These are phyloP conservation scores for Suhomyces taliae DNA, from an alignment of 1,139 yeast species.

Conservation along the genomic window DNA sequence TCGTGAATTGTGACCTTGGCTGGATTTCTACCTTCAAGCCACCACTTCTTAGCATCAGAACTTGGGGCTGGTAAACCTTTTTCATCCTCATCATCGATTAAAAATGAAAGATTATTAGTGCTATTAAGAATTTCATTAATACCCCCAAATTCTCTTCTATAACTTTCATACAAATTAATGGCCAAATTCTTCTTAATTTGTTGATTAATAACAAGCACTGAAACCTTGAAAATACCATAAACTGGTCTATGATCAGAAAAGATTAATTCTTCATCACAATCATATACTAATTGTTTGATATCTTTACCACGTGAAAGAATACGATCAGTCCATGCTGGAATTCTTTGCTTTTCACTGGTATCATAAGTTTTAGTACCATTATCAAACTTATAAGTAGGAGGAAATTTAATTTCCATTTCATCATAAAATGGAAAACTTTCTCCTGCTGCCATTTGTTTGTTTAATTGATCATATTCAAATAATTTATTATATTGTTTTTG, in stretches of 20 bases:
- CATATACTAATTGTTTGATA: conserved; percentile 65
- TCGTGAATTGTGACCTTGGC: conserved; percentile 63
- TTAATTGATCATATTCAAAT: conserved; percentile 74
- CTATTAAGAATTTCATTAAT: conserved; percentile 40
- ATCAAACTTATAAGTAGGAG: conserved; percentile 93
- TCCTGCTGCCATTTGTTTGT: conserved; percentile 67
- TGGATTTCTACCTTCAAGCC: conserved; percentile 78
- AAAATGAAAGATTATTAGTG: conserved; percentile 28
- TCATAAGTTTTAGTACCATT: conserved; percentile 82
- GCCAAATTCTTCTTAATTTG: conserved; percentile 56
- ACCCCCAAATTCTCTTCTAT: conserved; percentile 44
- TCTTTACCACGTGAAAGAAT: conserved; percentile 53
- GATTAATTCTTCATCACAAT: conserved; percentile 55
- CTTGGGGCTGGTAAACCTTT: conserved; percentile 81
- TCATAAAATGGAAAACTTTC: conserved; percentile 66
- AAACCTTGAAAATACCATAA: conserved; percentile 69
- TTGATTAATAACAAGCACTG: conserved; percentile 71
- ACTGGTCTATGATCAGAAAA: conserved; percentile 97
- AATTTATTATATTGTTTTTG: conserved; percentile 53
- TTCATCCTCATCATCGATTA: conserved; percentile 26
- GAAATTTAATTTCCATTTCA: conserved; percentile 73
- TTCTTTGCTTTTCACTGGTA: conserved; percentile 72
- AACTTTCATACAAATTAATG: conserved; percentile 57
- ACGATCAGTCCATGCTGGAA: conserved; percentile 94
- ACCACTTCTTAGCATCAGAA: conserved; percentile 81